These are phyloP conservation scores for Domatiomyces catenatus DNA, from an alignment of 2,329 filamentous ascomycete species.

Conservation along the genomic window DNA sequence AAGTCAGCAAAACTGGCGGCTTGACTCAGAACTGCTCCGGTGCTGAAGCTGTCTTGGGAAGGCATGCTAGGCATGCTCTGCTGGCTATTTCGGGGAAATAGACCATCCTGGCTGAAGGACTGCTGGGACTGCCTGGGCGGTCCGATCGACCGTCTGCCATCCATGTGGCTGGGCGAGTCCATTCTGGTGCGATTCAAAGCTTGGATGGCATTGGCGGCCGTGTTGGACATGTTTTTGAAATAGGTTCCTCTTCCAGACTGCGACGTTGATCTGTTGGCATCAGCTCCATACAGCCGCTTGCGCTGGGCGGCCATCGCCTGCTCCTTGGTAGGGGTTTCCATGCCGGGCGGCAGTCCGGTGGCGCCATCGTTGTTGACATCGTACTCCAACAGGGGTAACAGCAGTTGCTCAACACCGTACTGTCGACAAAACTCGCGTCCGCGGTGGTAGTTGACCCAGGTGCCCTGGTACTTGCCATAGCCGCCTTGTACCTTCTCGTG, in stretches of 20 bases:
- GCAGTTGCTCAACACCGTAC: constrained; percentile 40
- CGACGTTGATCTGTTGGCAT: constrained; percentile 47
- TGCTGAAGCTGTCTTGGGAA: constrained; percentile 57
- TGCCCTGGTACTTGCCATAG: constrained; percentile 98
- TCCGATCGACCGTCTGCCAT: constrained; percentile 50
- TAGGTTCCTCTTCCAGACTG: constrained; percentile 63
- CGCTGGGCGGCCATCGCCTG: constrained; percentile 93
- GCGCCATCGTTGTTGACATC: constrained; percentile 38
- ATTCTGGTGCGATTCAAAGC: constrained; percentile 93
- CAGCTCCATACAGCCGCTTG: constrained; percentile 78
- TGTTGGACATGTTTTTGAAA: constrained; percentile 91
- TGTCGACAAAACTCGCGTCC: constrained; percentile 80
- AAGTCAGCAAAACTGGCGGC: constrained; percentile 23
- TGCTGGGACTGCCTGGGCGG: constrained; percentile 49
- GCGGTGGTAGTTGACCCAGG: constrained; percentile 90
- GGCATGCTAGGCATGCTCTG: constrained; percentile 56
- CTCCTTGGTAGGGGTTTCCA: constrained; percentile 95
- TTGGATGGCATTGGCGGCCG: constrained; percentile 80
- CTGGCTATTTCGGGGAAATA: constrained; percentile 57
- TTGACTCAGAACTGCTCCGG: constrained; percentile 43
- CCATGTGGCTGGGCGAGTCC: constrained; percentile 62
- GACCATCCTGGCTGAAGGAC: background rate
- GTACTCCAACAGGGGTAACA: constrained; percentile 35
- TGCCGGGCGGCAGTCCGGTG: constrained; percentile 51
- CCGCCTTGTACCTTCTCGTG: constrained; percentile 98